A percentile compares a stretch with the other conserved stretches of the same genome.
Evolutionary conservation across 2,329 filamentous ascomycete species (phyloP).

Genomic region (Bipolaris oryzae): DNA sequence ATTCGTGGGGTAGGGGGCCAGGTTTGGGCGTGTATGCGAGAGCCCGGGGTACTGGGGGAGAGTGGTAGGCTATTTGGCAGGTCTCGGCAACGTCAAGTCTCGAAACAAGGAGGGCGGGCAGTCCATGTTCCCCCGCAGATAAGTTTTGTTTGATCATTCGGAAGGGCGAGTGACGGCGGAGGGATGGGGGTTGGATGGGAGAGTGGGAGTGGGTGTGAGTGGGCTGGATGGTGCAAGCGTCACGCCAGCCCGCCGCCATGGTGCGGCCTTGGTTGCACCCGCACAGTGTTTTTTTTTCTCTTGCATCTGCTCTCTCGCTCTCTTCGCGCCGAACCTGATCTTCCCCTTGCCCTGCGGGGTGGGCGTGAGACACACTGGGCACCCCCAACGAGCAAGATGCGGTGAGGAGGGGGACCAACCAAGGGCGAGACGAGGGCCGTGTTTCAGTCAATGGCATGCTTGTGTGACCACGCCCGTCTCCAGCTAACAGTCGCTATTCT

Average conservation of each 20-base stretch:
- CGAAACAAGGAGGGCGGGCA: background rate
- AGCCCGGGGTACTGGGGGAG: constrained; percentile 23
- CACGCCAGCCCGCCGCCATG: constrained; percentile 20
- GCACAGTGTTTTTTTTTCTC: constrained; percentile 7
- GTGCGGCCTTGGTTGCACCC: constrained; percentile 9
- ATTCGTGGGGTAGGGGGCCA: constrained; percentile 19
- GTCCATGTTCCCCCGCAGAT: constrained; percentile 25
- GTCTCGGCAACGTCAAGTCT: constrained; percentile 12
- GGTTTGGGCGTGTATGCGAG: constrained; percentile 26
- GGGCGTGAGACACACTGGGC: constrained; percentile 19
- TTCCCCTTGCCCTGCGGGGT: constrained; percentile 18
- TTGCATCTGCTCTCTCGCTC: background rate
- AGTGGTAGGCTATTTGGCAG: constrained; percentile 9
- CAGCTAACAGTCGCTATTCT: constrained; percentile 14
- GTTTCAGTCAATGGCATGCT: constrained; percentile 20
- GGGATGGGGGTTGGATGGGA: too few relatives aligned
- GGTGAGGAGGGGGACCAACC: constrained; percentile 16
- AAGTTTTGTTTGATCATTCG: constrained; percentile 16
- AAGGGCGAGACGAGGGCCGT: constrained; percentile 2
- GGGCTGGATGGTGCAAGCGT: constrained; percentile 21
- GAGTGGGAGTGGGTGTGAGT: too few relatives aligned
- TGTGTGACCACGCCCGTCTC: constrained; percentile 17
- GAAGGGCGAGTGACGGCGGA: background rate
- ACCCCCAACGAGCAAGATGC: constrained; percentile 15
- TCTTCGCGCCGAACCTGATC: constrained; percentile 7